A percentile compares a stretch with the other conserved stretches of the same genome.
Evolutionary conservation across 768 basidiomycete species (phyloP).

Genomic region (Suillus occidentalis): DNA sequence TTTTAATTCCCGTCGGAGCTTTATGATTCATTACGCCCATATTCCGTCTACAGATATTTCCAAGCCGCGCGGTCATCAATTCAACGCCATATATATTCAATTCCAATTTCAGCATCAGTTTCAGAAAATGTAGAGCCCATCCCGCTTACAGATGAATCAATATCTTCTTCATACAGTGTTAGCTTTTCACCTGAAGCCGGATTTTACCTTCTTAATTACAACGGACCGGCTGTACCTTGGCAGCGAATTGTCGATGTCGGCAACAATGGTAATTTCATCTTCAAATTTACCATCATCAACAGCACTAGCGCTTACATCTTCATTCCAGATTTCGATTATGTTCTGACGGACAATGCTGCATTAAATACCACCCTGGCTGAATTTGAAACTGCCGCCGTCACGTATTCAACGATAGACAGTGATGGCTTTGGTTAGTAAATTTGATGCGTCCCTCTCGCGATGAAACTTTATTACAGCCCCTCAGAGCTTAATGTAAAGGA

Average conservation of each 20-base stretch:
- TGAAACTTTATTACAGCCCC: slow-evolving; percentile 20
- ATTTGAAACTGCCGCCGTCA: slow-evolving; percentile 72
- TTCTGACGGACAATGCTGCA: slow-evolving; percentile 68
- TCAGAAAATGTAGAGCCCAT: slow-evolving; percentile 39
- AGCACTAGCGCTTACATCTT: slow-evolving; percentile 1
- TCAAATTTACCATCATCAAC: slow-evolving; percentile 3
- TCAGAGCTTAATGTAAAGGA: slow-evolving; percentile 89
- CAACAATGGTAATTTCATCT: slow-evolving; percentile 39
- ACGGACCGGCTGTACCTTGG: slow-evolving; percentile 84
- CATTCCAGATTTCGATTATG: slow-evolving; percentile 55
- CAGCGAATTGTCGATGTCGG: slow-evolving; percentile 71
- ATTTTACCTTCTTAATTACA: slow-evolving; percentile 79
- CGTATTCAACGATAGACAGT: slow-evolving; percentile 69
- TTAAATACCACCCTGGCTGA: slow-evolving; percentile 63
- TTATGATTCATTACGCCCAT: slow-evolving; percentile 19
- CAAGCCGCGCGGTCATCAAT: slow-evolving; percentile 81
- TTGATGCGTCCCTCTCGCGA: slow-evolving; percentile 18
- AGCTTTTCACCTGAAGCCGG: slow-evolving; percentile 84
- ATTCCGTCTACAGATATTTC: slow-evolving; percentile 68
- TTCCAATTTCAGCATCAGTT: slow-evolving; percentile 59
- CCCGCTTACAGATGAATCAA: slow-evolving; percentile 50
- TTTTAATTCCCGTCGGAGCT: slow-evolving; percentile 33
- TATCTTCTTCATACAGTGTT: slow-evolving; percentile 59
- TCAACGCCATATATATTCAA: slow-evolving; percentile 82
- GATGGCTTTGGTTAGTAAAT: slow-evolving; percentile 70